Evolutionary conservation across 768 basidiomycete genomes (phyloP), one percentile per base, ranked within the genome.

Genomic region (Agrocybe praecox): DNA sequence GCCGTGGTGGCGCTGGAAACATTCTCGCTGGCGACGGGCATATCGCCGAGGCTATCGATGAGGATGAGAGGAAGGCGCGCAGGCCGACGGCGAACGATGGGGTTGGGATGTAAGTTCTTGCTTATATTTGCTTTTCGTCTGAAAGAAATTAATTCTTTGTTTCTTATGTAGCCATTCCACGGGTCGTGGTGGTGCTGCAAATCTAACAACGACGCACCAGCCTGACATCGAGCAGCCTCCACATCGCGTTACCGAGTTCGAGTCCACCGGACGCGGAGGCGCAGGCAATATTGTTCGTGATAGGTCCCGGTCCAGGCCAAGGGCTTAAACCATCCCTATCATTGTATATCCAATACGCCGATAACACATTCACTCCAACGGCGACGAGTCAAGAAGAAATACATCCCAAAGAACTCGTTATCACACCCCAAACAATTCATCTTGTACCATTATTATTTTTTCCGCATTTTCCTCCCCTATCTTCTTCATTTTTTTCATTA

Each of bases 171-270:
- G 85, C 14, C 86, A 89, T 66, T 88, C 87, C 4, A 84, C 81
- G 0, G 88, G 88, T 45, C 83, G 89, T 49, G 88, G 89, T 33
- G 88, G 89, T n/a, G 59, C 68, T 6, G 89, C 84, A 2, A 90
- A 90, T 59, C 63, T 89, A 19, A 81, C 80, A 0, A n/a, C 48
- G 23, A 19, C 56, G 0, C 72, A 69, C 23, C 69, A 70, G 6
- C 81, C 82, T 0, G 65, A 67, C 0, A 60, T 78, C 40, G 81
- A 83, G 34, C 57, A 62, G 1, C 58, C 49, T 7, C 7, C 29
- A 9, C 67, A 50, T 44, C 22, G 3, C 0, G 29, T 23, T 12
- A 59, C 58, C 5, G 73, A 70, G 0, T 73, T 62, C 47, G 78
- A 75, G 57, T 76, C 77, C 6, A 70, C 76, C 2, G 87, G 87